Conservation (phyloP, 2,329 filamentous ascomycete species). For the Alternaria gaisen region DNA sequence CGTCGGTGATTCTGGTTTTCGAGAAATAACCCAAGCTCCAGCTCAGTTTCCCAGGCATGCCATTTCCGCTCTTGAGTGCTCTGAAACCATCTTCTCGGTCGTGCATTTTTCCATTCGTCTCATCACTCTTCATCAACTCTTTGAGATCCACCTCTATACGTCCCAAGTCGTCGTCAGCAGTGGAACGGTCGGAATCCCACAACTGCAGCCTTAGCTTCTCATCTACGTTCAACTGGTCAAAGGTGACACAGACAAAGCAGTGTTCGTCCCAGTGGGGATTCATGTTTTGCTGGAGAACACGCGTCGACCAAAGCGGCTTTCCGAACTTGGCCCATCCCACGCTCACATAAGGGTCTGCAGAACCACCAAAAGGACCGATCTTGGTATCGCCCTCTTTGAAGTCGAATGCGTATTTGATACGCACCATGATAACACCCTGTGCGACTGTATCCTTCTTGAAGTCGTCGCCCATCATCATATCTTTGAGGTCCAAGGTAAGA, state of each 20-base stretch:
- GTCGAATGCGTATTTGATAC: constrained; percentile 71
- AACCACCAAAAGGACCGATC: constrained; percentile 67
- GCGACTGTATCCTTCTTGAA: constrained; percentile 78
- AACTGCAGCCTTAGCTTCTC: constrained; percentile 74
- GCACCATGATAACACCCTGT: constrained; percentile 71
- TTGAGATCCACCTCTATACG: constrained; percentile 75
- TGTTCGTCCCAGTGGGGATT: constrained; percentile 76
- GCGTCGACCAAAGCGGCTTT: constrained; percentile 71
- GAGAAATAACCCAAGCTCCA: constrained; percentile 78
- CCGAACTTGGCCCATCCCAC: constrained; percentile 82
- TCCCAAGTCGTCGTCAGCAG: constrained; percentile 77
- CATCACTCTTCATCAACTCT: constrained; percentile 66
- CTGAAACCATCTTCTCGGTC: constrained; percentile 72
- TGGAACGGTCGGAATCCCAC: constrained; percentile 78
- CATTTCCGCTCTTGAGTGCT: constrained; percentile 70
- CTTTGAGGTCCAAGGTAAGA: constrained; percentile 75
- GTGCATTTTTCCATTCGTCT: constrained; percentile 69
- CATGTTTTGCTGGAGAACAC: constrained; percentile 71
- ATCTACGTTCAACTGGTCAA: constrained; percentile 75
- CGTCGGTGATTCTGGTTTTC: constrained; percentile 69
- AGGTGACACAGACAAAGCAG: constrained; percentile 72
- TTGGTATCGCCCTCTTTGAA: constrained; percentile 76
- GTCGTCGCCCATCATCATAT: constrained; percentile 79
- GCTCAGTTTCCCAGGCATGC: constrained; percentile 72
- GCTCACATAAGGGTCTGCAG: constrained; percentile 75